Percentiles rank a stretch among this genome's conserved stretches.
Evolutionary conservation across 2,329 filamentous ascomycete genomes (phyloP).

Genomic region (Stromatinia cepivora): DNA sequence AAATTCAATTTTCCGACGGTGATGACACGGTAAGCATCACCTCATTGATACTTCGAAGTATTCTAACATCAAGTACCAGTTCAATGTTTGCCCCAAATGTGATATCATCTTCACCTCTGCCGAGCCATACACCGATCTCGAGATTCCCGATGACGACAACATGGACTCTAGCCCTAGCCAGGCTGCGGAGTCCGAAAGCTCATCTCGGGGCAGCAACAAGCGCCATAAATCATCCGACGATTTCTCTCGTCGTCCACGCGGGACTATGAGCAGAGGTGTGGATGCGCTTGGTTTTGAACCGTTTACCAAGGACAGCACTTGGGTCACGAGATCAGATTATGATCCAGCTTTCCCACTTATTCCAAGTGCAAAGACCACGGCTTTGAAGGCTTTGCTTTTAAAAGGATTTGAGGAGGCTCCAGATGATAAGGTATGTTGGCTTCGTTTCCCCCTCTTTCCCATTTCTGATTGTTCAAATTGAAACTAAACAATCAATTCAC

Average conservation of each 20-base stretch:
- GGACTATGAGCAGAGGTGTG: conserved; percentile 27
- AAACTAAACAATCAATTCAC: conserved; percentile 8
- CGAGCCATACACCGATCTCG: conserved; percentile 13
- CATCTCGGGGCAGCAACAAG: conserved; percentile 4
- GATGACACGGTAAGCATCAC: not conserved
- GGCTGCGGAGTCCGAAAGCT: not conserved
- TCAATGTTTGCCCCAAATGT: conserved; percentile 32
- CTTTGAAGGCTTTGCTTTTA: conserved; percentile 42
- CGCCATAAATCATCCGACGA: conserved; percentile 11
- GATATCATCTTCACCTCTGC: conserved; percentile 26
- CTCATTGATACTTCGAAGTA: no score
- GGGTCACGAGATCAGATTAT: conserved; percentile 34
- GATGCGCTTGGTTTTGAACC: conserved; percentile 37
- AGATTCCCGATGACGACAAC: conserved; percentile 26
- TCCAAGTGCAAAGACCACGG: conserved; percentile 45
- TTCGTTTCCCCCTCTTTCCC: not conserved
- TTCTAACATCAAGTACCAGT: conserved; percentile 4
- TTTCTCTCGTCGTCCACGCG: not conserved
- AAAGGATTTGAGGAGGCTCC: conserved; percentile 47
- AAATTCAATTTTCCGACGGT: not conserved
- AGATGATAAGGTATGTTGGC: conserved; percentile 47
- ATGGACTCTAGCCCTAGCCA: conserved; percentile 4
- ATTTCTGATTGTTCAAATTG: not conserved
- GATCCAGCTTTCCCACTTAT: conserved; percentile 37
- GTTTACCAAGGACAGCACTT: conserved; percentile 28